Evolutionary conservation across 192 early-diverging fungal species (phyloP).

Genomic region (Linnemannia exigua): DNA sequence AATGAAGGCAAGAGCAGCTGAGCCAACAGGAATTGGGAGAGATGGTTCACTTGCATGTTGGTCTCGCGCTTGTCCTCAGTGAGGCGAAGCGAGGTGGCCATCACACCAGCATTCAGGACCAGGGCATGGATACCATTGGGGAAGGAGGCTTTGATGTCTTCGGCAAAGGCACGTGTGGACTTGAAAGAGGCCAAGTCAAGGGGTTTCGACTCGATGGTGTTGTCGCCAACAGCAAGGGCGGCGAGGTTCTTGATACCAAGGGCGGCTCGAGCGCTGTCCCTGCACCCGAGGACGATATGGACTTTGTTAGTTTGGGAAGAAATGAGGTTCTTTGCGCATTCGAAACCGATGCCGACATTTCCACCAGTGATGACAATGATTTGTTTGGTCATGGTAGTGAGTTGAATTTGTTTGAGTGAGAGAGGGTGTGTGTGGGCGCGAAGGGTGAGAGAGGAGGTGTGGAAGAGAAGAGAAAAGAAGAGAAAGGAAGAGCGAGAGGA

Average conservation of each 20-base stretch:
- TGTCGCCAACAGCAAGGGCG: slow-evolving; percentile 9
- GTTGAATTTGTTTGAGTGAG: neutral
- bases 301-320: slow-evolving; percentile 19
- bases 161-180: slow-evolving; percentile 48
- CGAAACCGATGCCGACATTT: slow-evolving; percentile 59
- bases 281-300: slow-evolving; percentile 37
- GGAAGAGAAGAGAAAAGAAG: neutral
- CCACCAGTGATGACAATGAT: slow-evolving; percentile 48
- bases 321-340: slow-evolving; percentile 33
- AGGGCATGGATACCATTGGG: slow-evolving; percentile 37
- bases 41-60: slow-evolving; percentile 58
- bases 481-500: neutral
- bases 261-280: slow-evolving; percentile 15
- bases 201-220: slow-evolving; percentile 26
- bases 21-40: slow-evolving; percentile 50
- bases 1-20: slow-evolving; percentile 37
- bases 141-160: slow-evolving; percentile 32
- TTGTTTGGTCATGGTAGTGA: slow-evolving; percentile 4
- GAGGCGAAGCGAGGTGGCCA: slow-evolving; percentile 28
- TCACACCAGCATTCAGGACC: slow-evolving; percentile 44
- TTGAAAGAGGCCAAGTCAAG: slow-evolving; percentile 53
- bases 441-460: neutral
- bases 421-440: neutral
- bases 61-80: slow-evolving; percentile 53
- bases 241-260: slow-evolving; percentile 25